Conservation (phyloP, 1,284 basidiomycete species). For the Rhodotorula sp. region DNA sequence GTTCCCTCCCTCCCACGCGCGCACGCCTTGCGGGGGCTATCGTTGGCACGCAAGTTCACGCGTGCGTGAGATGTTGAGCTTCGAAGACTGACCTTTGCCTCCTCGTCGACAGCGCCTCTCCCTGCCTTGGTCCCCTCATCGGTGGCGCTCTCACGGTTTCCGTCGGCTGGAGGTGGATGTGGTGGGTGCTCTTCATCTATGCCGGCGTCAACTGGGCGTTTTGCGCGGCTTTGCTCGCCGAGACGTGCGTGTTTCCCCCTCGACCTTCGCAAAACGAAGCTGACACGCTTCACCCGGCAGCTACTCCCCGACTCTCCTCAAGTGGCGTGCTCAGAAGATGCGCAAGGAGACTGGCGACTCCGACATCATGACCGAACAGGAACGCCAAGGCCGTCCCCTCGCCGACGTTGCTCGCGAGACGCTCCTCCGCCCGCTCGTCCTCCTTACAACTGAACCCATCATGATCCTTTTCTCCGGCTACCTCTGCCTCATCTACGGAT, state of each 20-base stretch:
- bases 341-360: slow-evolving; percentile 50
- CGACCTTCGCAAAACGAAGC: slow-evolving; percentile 51
- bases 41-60: no score
- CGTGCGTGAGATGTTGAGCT: no score
- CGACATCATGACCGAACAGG: slow-evolving; percentile 22
- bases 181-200: slow-evolving; percentile 53
- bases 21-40: no score
- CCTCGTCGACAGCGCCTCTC: background rate
- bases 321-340: slow-evolving; percentile 58
- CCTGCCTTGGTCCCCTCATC: slow-evolving; percentile 42
- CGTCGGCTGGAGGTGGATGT: slow-evolving; percentile 66
- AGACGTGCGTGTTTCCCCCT: slow-evolving; percentile 8
- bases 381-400: slow-evolving; percentile 9
- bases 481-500: slow-evolving; percentile 60
- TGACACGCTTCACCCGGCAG: background rate
- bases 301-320: slow-evolving; percentile 62
- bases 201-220: background rate
- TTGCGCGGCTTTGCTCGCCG: slow-evolving; percentile 5
- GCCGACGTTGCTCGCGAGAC: slow-evolving; percentile 47
- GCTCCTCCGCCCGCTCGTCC: slow-evolving; percentile 51
- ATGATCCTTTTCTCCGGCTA: slow-evolving; percentile 65
- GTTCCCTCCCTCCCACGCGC: no score
- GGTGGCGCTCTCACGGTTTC: slow-evolving; percentile 50
- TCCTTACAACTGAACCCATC: slow-evolving; percentile 66
- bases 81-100: no score